phyloP scores from a whole-genome alignment of 1,139 yeast genomes.

The Yamadazyma siamensis region DNA sequence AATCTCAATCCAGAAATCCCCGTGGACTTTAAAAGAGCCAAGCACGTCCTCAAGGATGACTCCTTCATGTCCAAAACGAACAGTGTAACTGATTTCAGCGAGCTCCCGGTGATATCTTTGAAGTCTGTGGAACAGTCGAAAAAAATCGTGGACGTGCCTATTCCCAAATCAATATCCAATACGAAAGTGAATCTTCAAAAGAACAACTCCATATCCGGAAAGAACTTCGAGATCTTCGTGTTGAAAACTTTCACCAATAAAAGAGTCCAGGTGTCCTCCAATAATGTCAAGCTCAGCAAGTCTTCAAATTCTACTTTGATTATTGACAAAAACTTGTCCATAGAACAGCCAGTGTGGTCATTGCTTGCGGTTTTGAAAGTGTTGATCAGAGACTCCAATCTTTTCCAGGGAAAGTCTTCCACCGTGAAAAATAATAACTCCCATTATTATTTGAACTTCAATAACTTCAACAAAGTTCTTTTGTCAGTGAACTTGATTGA shows the following conservation, averaged over 20 bases:
- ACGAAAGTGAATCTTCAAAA: slow-evolving; percentile 10
- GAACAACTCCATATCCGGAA: slow-evolving; percentile 40
- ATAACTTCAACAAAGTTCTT: slow-evolving; percentile 8
- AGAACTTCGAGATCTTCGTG: slow-evolving; percentile 56
- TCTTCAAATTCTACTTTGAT: slow-evolving; percentile 13
- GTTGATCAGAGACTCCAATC: slow-evolving; percentile 45
- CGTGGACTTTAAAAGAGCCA: slow-evolving; percentile 15
- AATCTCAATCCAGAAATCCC: slow-evolving; percentile 23
- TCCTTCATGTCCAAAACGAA: slow-evolving; percentile 4
- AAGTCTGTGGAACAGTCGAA: slow-evolving; percentile 5
- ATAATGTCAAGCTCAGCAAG: slow-evolving; percentile 15
- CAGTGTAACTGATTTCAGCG: slow-evolving; percentile 1
- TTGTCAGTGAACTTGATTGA: slow-evolving; percentile 29
- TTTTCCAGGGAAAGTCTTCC: slow-evolving; percentile 45
- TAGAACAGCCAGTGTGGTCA: slow-evolving; percentile 66
- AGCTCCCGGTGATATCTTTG: slow-evolving; percentile 10
- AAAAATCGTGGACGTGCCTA: slow-evolving; percentile 6
- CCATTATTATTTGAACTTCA: slow-evolving; percentile 11
- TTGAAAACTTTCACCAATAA: slow-evolving; percentile 36
- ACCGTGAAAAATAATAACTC: slow-evolving; percentile 18
- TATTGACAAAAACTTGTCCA: slow-evolving; percentile 14
- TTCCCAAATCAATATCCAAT: slow-evolving; percentile 14
- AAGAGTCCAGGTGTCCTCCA: slow-evolving; percentile 5
- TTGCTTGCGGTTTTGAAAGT: slow-evolving; percentile 60
- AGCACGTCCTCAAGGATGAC: slow-evolving; percentile 8